Evolutionary conservation across 371 early-diverging fungal genomes (phyloP), one percentile per base, ranked within the genome.

Genomic region (Blyttiomyces sp.): DNA sequence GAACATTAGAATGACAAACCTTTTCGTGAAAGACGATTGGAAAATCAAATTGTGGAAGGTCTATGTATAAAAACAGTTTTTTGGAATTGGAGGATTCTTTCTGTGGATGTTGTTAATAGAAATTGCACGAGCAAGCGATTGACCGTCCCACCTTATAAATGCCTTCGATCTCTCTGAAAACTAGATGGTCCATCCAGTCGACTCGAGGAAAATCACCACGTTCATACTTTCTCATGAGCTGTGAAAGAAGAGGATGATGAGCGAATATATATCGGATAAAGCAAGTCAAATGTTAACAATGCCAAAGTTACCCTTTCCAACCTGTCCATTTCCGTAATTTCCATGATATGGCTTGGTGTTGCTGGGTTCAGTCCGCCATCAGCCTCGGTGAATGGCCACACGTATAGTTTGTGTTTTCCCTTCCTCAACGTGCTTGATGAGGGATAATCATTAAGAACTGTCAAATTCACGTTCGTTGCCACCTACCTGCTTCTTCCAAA

Each of bases 41-140:
- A 68, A 95, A 94, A 71, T 95, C 94, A 70, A 95, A 97, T 59
- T 86, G 87, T 0, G 95, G 94, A 17, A 97, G 77, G 34, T 93
- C 90, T 16, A 97, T 79, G 70, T 90, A 90, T 3, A 97, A 73
- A 51, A 84, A 71, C 58, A 90, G 58, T 4, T 85, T 81, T 16
- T 82, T 78, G 71, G 77, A 79, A 85, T 68, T 7, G 24, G 32
- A 31, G 42, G 52, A 61, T 39, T 69, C 64, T 2, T 43, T 21
- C 57, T 68, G 50, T 17, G 27, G 16, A n/a, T 24, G 43, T 61
- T 39, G 0, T 28, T 11, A 23, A 11, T n/a, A 30, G 31, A 63
- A 49, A 26, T 56, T n/a, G 28, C 16, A 36, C 45, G 26, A 45
- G 24, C 31, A 33, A 4, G 21, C 0, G 35, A 49, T 4, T 24